Base-by-base conservation (phyloP, 1,284 basidiomycete genomes). In the Volvariella volvacea region DNA sequence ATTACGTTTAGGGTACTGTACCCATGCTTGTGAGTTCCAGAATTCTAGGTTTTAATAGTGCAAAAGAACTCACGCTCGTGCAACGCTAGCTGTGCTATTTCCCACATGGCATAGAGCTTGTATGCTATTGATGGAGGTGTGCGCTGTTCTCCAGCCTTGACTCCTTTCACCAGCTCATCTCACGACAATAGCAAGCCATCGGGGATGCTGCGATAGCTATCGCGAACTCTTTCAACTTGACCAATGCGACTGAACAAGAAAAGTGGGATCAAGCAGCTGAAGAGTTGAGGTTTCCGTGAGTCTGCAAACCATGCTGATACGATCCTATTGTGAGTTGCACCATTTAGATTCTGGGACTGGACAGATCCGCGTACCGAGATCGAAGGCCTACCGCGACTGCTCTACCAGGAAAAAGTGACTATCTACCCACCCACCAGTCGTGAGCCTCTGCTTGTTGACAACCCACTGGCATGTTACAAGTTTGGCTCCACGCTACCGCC, bases 281-380 rank as follows among this genome's bases (percentile, higher is more conserved):
- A 6, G 34, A 6, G 34, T n/a, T 36, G 34, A 36, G 34, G n/a
- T 36, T 36, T 36, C 34, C 34, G 34, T 36, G 15, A 36, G 34
- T 31, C 9, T 31, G 9, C n/a, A 9, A 9, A n/a, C 30, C n/a
- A 28, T 28, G 12, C 25, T 28, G 25, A 12, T 12, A 6, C 25
- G 12, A 28, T 28, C 25, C 6, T 28, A 28, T 12, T 36, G 19
- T 7, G n/a, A 15, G 34, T 36, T 36, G 8, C 6, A n/a, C 19
- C 15, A 7, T 16, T 20, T 20, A 36, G 34, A 15, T 36, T 7
- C 15, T 36, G 34, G 34, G 34, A 36, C 19, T 36, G 34, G 34
- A 36, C 19, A n/a, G 34, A 36, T 15, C 6, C 34, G 15, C 34
- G 34, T 16, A 36, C 34, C 7, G 34, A 36, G 19, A 36, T 36